Conservation (phyloP, 179 eudicot genomes). For the Silene vulgaris region DNA sequence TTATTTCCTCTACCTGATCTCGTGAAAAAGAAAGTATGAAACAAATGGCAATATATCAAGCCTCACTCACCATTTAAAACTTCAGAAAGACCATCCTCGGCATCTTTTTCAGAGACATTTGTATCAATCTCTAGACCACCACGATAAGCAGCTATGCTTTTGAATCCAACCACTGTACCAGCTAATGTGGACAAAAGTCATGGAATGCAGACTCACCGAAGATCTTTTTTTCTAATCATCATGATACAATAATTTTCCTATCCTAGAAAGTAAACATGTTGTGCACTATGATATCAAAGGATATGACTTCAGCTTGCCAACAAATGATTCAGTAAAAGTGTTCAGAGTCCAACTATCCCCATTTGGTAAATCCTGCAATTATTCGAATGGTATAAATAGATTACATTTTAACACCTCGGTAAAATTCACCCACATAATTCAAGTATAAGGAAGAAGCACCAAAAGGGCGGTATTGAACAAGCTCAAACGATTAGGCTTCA, state of each 20-base stretch:
- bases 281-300: slow-evolving; percentile 37
- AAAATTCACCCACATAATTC: neutral
- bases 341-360: slow-evolving; percentile 72
- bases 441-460: neutral
- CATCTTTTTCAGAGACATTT: slow-evolving; percentile 54
- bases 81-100: slow-evolving; percentile 67
- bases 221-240: neutral
- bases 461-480: neutral
- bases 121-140: slow-evolving; percentile 88
- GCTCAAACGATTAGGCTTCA: neutral
- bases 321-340: slow-evolving; percentile 53
- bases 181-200: slow-evolving; percentile 52
- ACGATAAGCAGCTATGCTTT: slow-evolving; percentile 94
- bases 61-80: slow-evolving; percentile 53
- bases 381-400: slow-evolving; percentile 7
- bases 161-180: slow-evolving; percentile 56
- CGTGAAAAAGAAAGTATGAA: neutral
- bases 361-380: slow-evolving; percentile 42
- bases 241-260: slow-evolving; percentile 1
- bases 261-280: neutral
- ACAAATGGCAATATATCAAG: slow-evolving; percentile 10
- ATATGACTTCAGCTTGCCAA: slow-evolving; percentile 67
- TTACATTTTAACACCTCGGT: neutral
- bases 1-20: neutral
- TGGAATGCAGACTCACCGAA: slow-evolving; percentile 29